A percentile compares a stretch with the other conserved stretches of the same genome.
phyloP scores from a whole-genome alignment of 2,329 filamentous ascomycete species.

The Botryotinia calthae region DNA sequence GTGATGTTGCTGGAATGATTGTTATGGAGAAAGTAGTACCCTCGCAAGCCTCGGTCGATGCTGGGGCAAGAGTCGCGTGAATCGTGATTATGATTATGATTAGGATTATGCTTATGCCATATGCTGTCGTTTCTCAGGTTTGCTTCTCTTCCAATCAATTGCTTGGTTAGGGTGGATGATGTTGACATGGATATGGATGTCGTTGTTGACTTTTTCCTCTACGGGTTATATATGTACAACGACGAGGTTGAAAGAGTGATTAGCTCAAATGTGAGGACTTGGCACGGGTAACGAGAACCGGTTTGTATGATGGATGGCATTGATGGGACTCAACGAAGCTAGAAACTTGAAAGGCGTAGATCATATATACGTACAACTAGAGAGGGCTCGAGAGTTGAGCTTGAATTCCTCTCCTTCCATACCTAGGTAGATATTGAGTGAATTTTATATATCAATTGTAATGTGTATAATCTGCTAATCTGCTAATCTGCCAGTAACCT shows the following conservation, averaged over 20 bases:
- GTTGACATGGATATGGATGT: neutral
- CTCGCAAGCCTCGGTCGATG: neutral
- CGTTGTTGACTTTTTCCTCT: neutral
- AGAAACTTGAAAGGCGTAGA: neutral
- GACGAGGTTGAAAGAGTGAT: neutral
- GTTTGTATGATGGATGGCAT: neutral
- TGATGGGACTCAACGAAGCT: neutral
- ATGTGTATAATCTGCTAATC: neutral
- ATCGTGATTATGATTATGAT: neutral
- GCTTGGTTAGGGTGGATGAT: neutral
- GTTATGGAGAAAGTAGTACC: slow-evolving; percentile 9
- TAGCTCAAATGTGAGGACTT: neutral
- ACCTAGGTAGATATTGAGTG: neutral
- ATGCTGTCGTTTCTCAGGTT: slow-evolving; percentile 5
- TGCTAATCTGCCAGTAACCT: neutral
- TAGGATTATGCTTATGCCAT: neutral
- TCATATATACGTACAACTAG: no score
- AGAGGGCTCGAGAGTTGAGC: neutral
- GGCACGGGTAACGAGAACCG: neutral
- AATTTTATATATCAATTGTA: neutral
- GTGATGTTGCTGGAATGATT: neutral
- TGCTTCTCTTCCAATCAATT: slow-evolving; percentile 8
- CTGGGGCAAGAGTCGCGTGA: neutral
- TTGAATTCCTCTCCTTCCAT: neutral
- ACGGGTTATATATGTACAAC: neutral